Conservation (phyloP, 805 yeast genomes). For the Sporopachydermia lactativora region DNA sequence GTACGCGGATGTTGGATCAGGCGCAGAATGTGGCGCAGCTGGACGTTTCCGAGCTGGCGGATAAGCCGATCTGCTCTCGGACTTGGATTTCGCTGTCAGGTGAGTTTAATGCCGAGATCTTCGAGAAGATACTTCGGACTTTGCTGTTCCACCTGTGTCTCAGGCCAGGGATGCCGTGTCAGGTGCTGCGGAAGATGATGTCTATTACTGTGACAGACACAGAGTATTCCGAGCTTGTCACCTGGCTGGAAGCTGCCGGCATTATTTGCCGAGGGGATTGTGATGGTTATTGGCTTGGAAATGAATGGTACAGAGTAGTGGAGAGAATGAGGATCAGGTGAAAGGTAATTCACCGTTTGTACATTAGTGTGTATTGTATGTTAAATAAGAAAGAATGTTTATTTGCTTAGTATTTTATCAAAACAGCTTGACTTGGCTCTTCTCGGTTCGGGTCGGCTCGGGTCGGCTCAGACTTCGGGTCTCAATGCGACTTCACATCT, state of each 20-base stretch:
- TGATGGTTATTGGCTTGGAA: not conserved
- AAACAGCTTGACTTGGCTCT: no score
- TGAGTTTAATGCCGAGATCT: not conserved
- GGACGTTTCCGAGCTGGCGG: not conserved
- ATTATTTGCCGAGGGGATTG: not conserved
- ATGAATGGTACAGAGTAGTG: not conserved
- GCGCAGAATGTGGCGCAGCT: not conserved
- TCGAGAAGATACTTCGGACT: not conserved
- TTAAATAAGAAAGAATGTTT: no score
- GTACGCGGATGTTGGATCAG: not conserved
- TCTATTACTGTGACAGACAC: not conserved
- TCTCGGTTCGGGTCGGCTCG: no score
- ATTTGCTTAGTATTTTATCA: no score
- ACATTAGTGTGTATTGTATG: no score
- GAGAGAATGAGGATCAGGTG: no score
- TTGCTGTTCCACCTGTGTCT: not conserved
- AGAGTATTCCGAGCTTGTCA: not conserved
- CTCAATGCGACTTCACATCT: no score
- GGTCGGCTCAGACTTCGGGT: no score
- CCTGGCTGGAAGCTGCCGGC: not conserved
- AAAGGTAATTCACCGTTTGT: no score
- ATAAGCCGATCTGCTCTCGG: not conserved
- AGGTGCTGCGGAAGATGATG: not conserved
- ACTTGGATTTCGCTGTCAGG: constrained; percentile 1
- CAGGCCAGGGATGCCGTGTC: not conserved